Conservation (phyloP, 345 rosid species). For the Firmiana major region DNA sequence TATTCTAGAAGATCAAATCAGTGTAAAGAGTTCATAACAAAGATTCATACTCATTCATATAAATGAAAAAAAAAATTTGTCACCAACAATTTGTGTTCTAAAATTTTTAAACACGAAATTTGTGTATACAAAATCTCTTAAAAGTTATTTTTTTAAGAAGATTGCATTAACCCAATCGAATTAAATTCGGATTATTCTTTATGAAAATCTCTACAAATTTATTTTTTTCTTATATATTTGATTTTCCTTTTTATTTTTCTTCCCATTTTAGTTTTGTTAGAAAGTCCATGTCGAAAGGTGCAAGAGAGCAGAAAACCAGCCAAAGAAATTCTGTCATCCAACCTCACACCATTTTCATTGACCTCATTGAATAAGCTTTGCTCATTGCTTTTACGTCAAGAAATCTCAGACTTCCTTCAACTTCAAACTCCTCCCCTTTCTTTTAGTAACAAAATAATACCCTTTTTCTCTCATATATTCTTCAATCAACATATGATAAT, state of each 20-base stretch:
- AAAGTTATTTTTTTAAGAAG: no score
- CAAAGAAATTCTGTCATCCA: background rate
- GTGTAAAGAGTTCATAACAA: no score
- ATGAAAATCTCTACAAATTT: background rate
- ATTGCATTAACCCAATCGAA: no score
- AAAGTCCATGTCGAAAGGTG: background rate
- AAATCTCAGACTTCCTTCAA: slow-evolving; percentile 6
- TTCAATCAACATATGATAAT: no score
- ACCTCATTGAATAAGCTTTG: background rate
- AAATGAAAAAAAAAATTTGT: no score
- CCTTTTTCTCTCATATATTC: background rate
- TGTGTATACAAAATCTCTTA: no score
- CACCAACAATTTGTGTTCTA: no score
- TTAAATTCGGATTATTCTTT: no score
- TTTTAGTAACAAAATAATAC: background rate
- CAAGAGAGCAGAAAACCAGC: background rate
- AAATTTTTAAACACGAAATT: no score
- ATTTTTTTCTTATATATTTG: background rate
- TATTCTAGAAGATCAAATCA: no score
- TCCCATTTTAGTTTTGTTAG: background rate
- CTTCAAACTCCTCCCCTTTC: background rate
- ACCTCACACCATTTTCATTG: slow-evolving; percentile 3
- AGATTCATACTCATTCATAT: no score
- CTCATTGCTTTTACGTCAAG: slow-evolving; percentile 8
- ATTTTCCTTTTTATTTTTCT: background rate